Percentiles rank a stretch among this genome's conserved stretches.
Evolutionary conservation across 139 green algal species (phyloP).

Genomic region (Pleodorina starrii): DNA sequence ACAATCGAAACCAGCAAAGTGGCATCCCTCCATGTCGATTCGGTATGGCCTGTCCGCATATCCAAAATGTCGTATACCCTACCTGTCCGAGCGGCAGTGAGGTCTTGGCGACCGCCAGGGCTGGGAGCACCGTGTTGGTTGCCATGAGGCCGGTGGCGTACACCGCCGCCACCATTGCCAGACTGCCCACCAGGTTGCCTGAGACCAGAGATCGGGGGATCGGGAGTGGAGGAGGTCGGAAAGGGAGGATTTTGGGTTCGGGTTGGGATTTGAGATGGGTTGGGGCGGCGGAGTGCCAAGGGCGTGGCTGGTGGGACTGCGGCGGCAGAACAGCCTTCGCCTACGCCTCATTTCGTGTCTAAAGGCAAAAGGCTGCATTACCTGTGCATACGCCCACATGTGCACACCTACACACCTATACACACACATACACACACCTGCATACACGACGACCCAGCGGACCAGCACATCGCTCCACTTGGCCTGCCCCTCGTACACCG

Average conservation of each 20-base stretch:
- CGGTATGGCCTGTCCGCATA: no score
- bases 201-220: not conserved
- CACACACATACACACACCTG: not conserved
- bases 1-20: no score
- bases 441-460: conserved; percentile 29
- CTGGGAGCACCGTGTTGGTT: conserved; percentile 36
- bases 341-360: no score
- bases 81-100: conserved; percentile 19
- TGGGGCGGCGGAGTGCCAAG: no score
- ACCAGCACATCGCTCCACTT: conserved; percentile 54
- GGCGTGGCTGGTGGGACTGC: no score
- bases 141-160: conserved; percentile 31
- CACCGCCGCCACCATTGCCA: conserved; percentile 67
- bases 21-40: not conserved
- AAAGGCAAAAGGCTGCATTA: no score
- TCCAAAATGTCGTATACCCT: not conserved
- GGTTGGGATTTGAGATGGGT: no score
- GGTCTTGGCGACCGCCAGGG: conserved; percentile 42
- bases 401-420: not conserved
- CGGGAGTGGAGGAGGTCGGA: not conserved
- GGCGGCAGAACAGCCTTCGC: no score
- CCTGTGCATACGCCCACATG: not conserved
- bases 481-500: conserved; percentile 70
- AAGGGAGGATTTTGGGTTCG: no score
- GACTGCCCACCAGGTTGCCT: conserved; percentile 85